Conservation (phyloP, 257 asterid species). For the Fraxinus anomala region DNA sequence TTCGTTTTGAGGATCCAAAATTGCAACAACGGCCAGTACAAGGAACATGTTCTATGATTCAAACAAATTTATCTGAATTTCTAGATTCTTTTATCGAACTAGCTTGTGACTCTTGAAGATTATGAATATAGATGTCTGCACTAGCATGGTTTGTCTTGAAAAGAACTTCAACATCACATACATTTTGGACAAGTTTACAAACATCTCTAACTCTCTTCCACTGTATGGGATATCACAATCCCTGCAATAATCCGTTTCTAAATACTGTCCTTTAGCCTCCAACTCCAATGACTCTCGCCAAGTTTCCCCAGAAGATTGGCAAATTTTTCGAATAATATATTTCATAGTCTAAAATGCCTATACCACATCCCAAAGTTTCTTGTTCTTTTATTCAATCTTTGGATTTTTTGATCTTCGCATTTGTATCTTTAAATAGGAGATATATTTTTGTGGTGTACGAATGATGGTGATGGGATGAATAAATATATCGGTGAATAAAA, state of each 20-base stretch:
- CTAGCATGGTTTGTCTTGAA: constrained; percentile 13
- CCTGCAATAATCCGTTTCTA: background rate
- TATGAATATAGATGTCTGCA: constrained; percentile 24
- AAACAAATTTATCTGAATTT: constrained; percentile 15
- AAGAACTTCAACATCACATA: constrained; percentile 17
- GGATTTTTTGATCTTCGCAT: too few relatives aligned
- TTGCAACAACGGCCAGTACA: constrained; percentile 30
- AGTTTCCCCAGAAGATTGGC: too few relatives aligned
- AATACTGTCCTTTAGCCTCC: background rate
- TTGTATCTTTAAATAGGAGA: too few relatives aligned
- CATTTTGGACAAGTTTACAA: constrained; percentile 16
- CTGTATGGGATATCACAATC: constrained; percentile 20
- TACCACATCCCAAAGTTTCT: too few relatives aligned
- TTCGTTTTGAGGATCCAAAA: constrained; percentile 39
- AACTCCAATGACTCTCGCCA: too few relatives aligned
- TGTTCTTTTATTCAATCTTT: too few relatives aligned
- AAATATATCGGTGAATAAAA: too few relatives aligned
- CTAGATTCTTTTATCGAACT: background rate
- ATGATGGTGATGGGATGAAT: too few relatives aligned
- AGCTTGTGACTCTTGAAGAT: constrained; percentile 25
- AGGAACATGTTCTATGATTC: constrained; percentile 12
- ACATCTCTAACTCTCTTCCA: constrained; percentile 32
- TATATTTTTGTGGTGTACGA: too few relatives aligned
- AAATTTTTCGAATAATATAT: too few relatives aligned
- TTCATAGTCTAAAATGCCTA: too few relatives aligned